Evolutionary conservation across 1,284 basidiomycete genomes (phyloP), one percentile per base, ranked within the genome.

Genomic region (Apiotrichum veenhuisii): DNA sequence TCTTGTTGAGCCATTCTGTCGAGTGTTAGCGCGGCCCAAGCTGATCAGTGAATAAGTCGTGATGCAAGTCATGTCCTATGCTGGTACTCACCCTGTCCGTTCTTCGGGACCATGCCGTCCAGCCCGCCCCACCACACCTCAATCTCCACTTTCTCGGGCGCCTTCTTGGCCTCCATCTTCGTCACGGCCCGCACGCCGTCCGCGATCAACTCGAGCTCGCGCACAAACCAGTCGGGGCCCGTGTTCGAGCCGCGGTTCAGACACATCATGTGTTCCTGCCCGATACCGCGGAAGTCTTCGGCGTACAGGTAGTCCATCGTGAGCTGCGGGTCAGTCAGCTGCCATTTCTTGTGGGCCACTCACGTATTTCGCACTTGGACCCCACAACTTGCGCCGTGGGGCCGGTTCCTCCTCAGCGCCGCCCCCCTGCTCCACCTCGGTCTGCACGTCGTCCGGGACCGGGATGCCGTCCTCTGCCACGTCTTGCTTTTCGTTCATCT

Each of bases 191-290:
- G 49, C 14, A 61, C 26, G 15, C 45, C 50, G 3, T 33, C 34
- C 2, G 69, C 62, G 25, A 77, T 45, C 14, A 59, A 57, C 3
- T 49, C 49, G 2, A 70, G 34, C 37, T 67, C 61, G 2, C 12
- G 53, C 47, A 65, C 57, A 26, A 76, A 68, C 72, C 73, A 76
- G 57, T 64, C 58, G 1, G 63, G 62, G 11, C 73, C 73, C 1
- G 71, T 72, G 44, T 73, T 59, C 5, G 57, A 48, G 9, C 69
- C 71, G 30, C 72, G 66, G 48, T 75, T 73, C 42, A 76, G 63
- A 52, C 74, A 76, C 12, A 74, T 57, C 36, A 76, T 58, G 54
- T 75, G 73, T 46, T 76, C 74, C 62, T 74, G 71, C 2, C 72
- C 72, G 25, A 74, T 68, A 5, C 74, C 74, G 25, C 67, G 63